Evolutionary conservation across 192 early-diverging fungal species (phyloP), one percentile per base, ranked within the genome.

Genomic region (Coemansia sp.): DNA sequence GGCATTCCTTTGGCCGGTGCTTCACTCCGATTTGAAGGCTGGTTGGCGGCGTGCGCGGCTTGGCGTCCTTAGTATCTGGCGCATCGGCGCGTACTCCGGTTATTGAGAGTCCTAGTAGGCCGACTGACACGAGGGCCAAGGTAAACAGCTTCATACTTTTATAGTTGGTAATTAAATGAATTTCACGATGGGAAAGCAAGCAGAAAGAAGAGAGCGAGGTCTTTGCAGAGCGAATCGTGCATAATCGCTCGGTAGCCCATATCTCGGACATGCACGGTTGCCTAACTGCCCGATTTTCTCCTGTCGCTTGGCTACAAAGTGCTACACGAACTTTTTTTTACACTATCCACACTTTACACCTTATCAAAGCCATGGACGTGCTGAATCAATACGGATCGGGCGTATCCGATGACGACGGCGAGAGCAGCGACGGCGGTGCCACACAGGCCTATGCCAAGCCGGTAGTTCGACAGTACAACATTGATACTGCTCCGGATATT

Each of bases 11-110:
- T 7, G 72, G 67, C 2, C 70, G 63, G 59, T 45, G 63, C 33
- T 71, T 66, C 16, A 83, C 66, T 20, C 73, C 73, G 7, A 78
- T 79, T 50, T 76, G 75, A 35, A 79, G 70, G 23, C 64, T 48
- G 38, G 66, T 80, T 1, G 73, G 73, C 10, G 74, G 50, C 14
- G 20, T 21, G 3, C 38, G 43, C 47, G 36, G 48, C 23, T 50
- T 50, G 21, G 48, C 23, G 23, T 26, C 39, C 35, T 59, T 52
- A 31, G 57, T 16, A 3, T 16, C 56, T 10, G 64, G 48, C 9
- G 21, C 48, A 2, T 50, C 48, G 11, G 21, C 48, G 23, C 23
- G n/a, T 21, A 50, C 48, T 50, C 48, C 48, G 23, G 23, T 26
- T 14, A 50, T 26, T 23, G 48, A 50, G 11, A 50, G 48, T 9